Base-by-base conservation (phyloP, 2,329 filamentous ascomycete species). In the Nemania diffusa region DNA sequence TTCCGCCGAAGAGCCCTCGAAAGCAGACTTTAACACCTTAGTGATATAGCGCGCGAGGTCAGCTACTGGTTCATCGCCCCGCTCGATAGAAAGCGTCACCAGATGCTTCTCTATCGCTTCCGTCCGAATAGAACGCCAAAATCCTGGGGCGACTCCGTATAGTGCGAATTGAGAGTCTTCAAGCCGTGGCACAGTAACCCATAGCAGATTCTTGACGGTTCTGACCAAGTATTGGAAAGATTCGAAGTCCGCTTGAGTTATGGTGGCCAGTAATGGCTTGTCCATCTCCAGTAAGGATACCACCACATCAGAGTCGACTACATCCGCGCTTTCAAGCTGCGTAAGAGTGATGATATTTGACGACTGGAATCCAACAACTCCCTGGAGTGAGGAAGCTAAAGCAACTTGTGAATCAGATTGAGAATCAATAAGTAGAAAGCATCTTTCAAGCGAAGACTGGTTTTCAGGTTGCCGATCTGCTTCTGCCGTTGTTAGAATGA, bases 31-130 rank as follows among this genome's bases (percentile, higher is more conserved):
- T 9, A 72, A 62, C 8, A 68, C 68, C 50, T 72, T 72, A 17
- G 52, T 27, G 32, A 75, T 59, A 37, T 71, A 70, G 17, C 62
- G 42, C 9, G 63, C 62, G n/a, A 68, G 51, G 9, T 22, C 29
- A 48, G 17, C 17, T 3, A 11, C 17, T 17, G 32, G 5, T 40
- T 67, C 63, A 15, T 46, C 53, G 20, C 32, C 37, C 2, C 42
- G 57, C 48, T 74, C 72, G 46, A 77, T 66, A 5, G 71, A 68
- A 1, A 75, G 65, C 8, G 60, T 62, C 7, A 74, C 67, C 15
- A 77, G 59, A 3, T 72, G 70, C 27, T 71, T 76, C 13, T 75
- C 72, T 44, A 63, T 67, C 29, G 72, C 65, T 53, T 78, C 76
- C n/a, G 65, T 67, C 5, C 76, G 70, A 5, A 77, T 62, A 1